phyloP scores from a whole-genome alignment of 2,329 filamentous ascomycete species.

The Alternaria angustiovoidea region DNA sequence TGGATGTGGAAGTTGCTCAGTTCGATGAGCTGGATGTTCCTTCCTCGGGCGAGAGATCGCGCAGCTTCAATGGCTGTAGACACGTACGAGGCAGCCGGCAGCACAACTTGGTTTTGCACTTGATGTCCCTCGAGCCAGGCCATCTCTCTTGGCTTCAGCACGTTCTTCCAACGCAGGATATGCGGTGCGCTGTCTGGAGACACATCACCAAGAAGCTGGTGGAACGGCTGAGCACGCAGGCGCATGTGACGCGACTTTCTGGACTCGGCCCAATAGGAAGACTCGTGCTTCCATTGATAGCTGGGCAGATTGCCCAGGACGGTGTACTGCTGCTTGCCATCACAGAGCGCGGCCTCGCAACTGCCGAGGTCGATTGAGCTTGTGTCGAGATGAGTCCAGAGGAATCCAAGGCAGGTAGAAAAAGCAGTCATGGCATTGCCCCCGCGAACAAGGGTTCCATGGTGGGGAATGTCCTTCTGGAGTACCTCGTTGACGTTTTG shows the following conservation, averaged over 20 bases:
- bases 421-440: not conserved
- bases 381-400: not conserved
- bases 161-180: conserved; percentile 1
- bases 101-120: too few species aligned
- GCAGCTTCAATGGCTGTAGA: not conserved
- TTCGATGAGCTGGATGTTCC: conserved; percentile 2
- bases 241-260: not conserved
- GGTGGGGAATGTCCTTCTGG: not conserved
- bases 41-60: not conserved
- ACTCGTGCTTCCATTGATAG: conserved; percentile 4
- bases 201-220: not conserved
- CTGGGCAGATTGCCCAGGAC: not conserved
- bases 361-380: not conserved
- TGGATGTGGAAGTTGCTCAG: conserved; percentile 1
- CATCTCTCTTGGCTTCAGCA: conserved; percentile 7
- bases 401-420: not conserved
- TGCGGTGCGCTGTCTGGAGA: not conserved
- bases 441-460: not conserved
- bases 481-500: conserved; percentile 8
- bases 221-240: not conserved
- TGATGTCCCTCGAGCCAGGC: too few species aligned
- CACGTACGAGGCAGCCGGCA: too few species aligned
- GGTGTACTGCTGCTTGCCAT: not conserved
- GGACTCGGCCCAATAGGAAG: not conserved
- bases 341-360: not conserved